These are phyloP conservation scores for Citrus australasica DNA, from an alignment of 345 rosid genomes.

Conservation along the genomic window DNA sequence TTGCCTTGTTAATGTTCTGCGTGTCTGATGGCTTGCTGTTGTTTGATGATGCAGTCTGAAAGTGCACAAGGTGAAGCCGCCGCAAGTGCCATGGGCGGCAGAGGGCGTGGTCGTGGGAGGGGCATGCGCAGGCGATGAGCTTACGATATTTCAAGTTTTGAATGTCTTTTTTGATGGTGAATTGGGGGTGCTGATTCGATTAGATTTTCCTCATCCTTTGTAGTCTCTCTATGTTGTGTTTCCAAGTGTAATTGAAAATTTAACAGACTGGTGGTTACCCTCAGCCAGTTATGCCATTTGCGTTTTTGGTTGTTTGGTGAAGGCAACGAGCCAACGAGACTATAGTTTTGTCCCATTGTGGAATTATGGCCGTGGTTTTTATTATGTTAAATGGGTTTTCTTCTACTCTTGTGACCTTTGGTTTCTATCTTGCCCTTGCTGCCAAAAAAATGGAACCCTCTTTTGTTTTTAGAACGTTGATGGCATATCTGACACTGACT, in stretches of 20 bases:
- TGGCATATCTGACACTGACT: too few relatives aligned
- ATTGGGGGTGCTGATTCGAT: not conserved
- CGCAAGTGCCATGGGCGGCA: conserved; percentile 85
- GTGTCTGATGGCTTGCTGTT: not conserved
- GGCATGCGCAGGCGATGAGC: conserved; percentile 95
- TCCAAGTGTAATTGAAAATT: not conserved
- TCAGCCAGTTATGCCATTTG: not conserved
- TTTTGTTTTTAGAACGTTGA: too few relatives aligned
- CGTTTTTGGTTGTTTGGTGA: not conserved
- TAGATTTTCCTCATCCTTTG: not conserved
- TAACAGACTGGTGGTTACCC: not conserved
- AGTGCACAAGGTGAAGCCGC: conserved; percentile 99
- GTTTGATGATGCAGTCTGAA: conserved; percentile 62
- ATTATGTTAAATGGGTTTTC: not conserved
- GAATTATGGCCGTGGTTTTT: not conserved
- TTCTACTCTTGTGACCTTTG: not conserved
- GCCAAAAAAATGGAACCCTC: too few relatives aligned
- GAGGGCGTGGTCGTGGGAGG: conserved; percentile 94
- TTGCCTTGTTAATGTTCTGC: not conserved
- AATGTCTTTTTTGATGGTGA: not conserved
- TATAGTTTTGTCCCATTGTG: not conserved
- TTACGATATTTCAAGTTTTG: not conserved
- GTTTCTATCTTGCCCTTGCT: too few relatives aligned
- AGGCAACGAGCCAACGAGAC: not conserved
- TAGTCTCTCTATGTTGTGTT: not conserved